Evolutionary conservation across 768 basidiomycete species (phyloP).

Genomic region (Tephrocybe sp.): DNA sequence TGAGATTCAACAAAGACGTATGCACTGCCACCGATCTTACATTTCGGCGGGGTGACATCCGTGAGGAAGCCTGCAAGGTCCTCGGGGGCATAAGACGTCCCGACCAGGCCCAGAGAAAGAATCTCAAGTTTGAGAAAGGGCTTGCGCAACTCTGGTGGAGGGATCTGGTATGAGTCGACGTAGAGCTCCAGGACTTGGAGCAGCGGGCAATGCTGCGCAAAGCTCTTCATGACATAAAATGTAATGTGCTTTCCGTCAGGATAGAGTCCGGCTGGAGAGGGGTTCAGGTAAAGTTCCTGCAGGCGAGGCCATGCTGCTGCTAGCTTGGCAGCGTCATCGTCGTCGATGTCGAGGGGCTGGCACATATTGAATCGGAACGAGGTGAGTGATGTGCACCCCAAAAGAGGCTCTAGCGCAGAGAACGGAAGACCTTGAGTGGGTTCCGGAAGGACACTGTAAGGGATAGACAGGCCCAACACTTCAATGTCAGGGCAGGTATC

Average conservation of each 20-base stretch:
- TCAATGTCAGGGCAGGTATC: constrained; percentile 9
- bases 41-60: constrained; percentile 3
- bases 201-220: constrained; percentile 3
- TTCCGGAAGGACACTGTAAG: not conserved
- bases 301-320: constrained; percentile 7
- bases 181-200: not conserved
- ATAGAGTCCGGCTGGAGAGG: not conserved
- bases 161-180: constrained; percentile 1
- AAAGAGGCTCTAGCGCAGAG: constrained; percentile 6
- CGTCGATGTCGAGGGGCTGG: constrained; percentile 11
- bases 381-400: constrained; percentile 7
- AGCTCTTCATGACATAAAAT: not conserved
- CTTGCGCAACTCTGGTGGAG: not conserved
- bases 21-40: not conserved
- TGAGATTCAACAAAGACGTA: not conserved
- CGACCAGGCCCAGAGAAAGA: not conserved
- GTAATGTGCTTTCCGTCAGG: constrained; percentile 2
- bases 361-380: constrained; percentile 1
- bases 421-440: constrained; percentile 3
- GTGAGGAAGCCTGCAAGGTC: constrained; percentile 7
- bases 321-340: constrained; percentile 2
- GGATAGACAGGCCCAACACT: constrained; percentile 1
- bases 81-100: not conserved
- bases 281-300: not conserved
- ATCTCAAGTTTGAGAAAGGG: not conserved